These are phyloP conservation scores for Leptographium galeiforme DNA, from an alignment of 2,329 filamentous ascomycete genomes.

Conservation along the genomic window DNA sequence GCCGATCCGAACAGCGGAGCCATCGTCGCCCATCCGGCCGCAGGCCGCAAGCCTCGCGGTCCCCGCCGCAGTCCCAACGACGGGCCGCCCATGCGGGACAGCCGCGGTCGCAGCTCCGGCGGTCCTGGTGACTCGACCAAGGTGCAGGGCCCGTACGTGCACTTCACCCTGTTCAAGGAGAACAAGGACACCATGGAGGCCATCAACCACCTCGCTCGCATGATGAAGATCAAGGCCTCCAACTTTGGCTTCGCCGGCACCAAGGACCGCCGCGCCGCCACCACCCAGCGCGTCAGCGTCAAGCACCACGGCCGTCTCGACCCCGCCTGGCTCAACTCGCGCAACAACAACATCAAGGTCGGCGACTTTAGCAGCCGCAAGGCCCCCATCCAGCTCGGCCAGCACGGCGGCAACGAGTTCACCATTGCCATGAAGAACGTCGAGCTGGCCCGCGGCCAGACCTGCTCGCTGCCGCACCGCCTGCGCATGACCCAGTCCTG, in stretches of 20 bases:
- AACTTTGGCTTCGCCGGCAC: conserved; percentile 69
- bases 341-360: conserved; percentile 49
- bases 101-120: conserved; percentile 8
- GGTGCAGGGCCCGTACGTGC: conserved; percentile 46
- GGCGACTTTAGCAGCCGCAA: conserved; percentile 73
- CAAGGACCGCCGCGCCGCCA: conserved; percentile 80
- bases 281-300: conserved; percentile 67
- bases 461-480: conserved; percentile 33
- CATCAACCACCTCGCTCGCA: conserved; percentile 59
- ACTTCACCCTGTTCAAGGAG: conserved; percentile 91
- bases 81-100: background rate
- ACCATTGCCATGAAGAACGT: conserved; percentile 83
- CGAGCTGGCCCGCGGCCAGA: conserved; percentile 36
- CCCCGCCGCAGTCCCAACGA: conserved; percentile 11
- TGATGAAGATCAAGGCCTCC: conserved; percentile 61
- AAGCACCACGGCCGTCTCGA: conserved; percentile 37
- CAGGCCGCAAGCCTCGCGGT: conserved; percentile 2
- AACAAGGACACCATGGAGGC: conserved; percentile 96
- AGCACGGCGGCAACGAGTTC: conserved; percentile 83
- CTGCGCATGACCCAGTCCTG: conserved; percentile 30
- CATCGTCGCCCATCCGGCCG: conserved; percentile 40
- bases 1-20: conserved; percentile 42
- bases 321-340: conserved; percentile 51
- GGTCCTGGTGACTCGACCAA: background rate
- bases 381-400: conserved; percentile 64